Percentiles rank a stretch among this genome's conserved stretches.
Evolutionary conservation across 345 rosid genomes (phyloP).

Genomic region (Arabidopsis thaliana): DNA sequence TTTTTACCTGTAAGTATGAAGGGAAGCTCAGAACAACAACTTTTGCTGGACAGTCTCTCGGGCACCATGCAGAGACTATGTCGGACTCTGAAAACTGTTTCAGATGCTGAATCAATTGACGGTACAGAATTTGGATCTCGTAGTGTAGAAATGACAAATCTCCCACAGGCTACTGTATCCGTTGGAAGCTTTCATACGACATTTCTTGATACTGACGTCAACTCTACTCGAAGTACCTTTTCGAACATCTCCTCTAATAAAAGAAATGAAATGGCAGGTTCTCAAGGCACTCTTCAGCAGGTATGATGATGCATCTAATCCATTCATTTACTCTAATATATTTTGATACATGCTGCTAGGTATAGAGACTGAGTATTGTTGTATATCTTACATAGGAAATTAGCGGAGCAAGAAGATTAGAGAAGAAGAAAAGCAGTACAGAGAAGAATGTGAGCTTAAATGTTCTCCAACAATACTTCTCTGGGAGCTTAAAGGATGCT

Average conservation of each 20-base stretch:
- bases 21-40: slow-evolving; percentile 82
- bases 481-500: slow-evolving; percentile 95
- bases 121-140: slow-evolving; percentile 42
- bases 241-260: slow-evolving; percentile 46
- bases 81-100: slow-evolving; percentile 74
- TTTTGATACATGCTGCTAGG: too few species aligned
- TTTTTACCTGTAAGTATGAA: slow-evolving; percentile 79
- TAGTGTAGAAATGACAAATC: slow-evolving; percentile 42
- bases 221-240: slow-evolving; percentile 44
- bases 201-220: slow-evolving; percentile 45
- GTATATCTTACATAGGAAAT: slow-evolving; percentile 46
- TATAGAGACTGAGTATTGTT: background rate
- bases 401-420: slow-evolving; percentile 52
- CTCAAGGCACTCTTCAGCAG: slow-evolving; percentile 53
- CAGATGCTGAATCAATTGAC: slow-evolving; percentile 58
- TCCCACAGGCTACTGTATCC: slow-evolving; percentile 41
- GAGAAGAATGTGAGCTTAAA: slow-evolving; percentile 89
- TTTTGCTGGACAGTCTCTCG: slow-evolving; percentile 78
- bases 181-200: slow-evolving; percentile 48
- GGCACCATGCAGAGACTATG: slow-evolving; percentile 88
- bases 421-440: slow-evolving; percentile 74
- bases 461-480: slow-evolving; percentile 87
- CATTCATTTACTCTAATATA: background rate
- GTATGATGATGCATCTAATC: slow-evolving; percentile 44
- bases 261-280: slow-evolving; percentile 43